These are phyloP conservation scores for Tribonema minus DNA, from an alignment of 108 stramenopile genomes.

Conservation along the genomic window DNA sequence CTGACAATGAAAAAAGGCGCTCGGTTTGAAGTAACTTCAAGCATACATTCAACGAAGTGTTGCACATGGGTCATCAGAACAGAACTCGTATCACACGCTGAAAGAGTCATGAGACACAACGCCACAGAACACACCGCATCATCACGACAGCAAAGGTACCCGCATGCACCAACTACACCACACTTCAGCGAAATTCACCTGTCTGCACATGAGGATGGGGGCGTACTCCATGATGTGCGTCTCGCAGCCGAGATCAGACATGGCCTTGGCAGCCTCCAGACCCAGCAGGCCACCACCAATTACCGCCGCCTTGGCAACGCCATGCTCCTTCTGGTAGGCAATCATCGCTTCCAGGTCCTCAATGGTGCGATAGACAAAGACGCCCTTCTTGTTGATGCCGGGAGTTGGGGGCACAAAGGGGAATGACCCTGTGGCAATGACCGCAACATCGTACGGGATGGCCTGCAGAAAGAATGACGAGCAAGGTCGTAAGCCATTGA, in stretches of 20 bases:
- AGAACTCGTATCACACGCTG: too few relatives aligned
- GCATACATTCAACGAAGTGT: too few relatives aligned
- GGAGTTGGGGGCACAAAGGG: constrained; percentile 89
- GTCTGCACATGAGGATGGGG: constrained; percentile 83
- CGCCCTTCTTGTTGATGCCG: constrained; percentile 65
- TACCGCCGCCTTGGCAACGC: constrained; percentile 75
- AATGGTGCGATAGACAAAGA: constrained; percentile 90
- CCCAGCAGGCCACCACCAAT: constrained; percentile 85
- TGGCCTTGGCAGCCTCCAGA: constrained; percentile 77
- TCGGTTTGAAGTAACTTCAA: too few relatives aligned
- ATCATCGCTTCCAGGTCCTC: constrained; percentile 85
- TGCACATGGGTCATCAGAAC: too few relatives aligned
- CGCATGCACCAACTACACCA: too few relatives aligned
- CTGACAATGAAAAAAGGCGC: too few relatives aligned
- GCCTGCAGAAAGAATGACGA: constrained; percentile 9
- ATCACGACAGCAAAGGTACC: too few relatives aligned
- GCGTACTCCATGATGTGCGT: constrained; percentile 83
- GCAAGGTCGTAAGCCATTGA: not conserved
- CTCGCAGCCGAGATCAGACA: constrained; percentile 78
- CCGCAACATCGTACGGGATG: constrained; percentile 75
- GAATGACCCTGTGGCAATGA: constrained; percentile 84
- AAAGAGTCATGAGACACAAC: too few relatives aligned
- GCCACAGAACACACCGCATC: too few relatives aligned
- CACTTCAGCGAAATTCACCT: too few relatives aligned
- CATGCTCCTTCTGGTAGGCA: constrained; percentile 72